These are phyloP conservation scores for Gracilariopsis chorda DNA, from an alignment of 23 red algal species.

Conservation along the genomic window DNA sequence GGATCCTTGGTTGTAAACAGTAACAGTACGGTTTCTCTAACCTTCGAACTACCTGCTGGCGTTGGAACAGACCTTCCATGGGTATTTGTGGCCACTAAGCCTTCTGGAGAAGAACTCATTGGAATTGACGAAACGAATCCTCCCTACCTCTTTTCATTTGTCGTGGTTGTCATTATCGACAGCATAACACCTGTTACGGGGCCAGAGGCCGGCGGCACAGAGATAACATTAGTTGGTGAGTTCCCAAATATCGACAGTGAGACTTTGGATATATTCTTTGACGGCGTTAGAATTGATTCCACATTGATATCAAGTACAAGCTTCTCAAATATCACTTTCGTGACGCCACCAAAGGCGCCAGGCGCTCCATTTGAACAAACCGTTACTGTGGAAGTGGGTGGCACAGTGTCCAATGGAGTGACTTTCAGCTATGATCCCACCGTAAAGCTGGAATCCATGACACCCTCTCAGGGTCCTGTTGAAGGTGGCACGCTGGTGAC, in stretches of 20 bases:
- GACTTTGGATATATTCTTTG: constrained; percentile 10
- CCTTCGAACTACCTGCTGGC: constrained; percentile 19
- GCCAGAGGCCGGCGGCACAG: constrained; percentile 35
- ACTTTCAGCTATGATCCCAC: constrained; percentile 36
- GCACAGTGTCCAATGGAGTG: neutral
- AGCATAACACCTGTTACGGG: constrained; percentile 39
- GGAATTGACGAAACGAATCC: constrained; percentile 30
- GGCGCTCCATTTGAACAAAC: constrained; percentile 3
- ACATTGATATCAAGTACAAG: neutral
- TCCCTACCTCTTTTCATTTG: constrained; percentile 45
- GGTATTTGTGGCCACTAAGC: constrained; percentile 1
- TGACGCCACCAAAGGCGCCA: constrained; percentile 19
- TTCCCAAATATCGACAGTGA: constrained; percentile 38
- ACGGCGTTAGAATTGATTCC: constrained; percentile 17
- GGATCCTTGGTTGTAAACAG: neutral
- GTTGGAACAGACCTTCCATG: constrained; percentile 41
- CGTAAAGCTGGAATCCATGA: constrained; percentile 33
- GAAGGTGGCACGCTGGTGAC: constrained; percentile 61
- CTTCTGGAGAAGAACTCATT: neutral
- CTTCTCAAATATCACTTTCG: constrained; percentile 23
- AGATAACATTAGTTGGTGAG: constrained; percentile 31
- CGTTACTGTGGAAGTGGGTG: constrained; percentile 35
- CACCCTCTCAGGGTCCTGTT: constrained; percentile 9
- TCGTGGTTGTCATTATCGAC: neutral
- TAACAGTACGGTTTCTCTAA: constrained; percentile 13